phyloP scores from a whole-genome alignment of 2,329 filamentous ascomycete species.

The Pezicula neosporulosa region DNA sequence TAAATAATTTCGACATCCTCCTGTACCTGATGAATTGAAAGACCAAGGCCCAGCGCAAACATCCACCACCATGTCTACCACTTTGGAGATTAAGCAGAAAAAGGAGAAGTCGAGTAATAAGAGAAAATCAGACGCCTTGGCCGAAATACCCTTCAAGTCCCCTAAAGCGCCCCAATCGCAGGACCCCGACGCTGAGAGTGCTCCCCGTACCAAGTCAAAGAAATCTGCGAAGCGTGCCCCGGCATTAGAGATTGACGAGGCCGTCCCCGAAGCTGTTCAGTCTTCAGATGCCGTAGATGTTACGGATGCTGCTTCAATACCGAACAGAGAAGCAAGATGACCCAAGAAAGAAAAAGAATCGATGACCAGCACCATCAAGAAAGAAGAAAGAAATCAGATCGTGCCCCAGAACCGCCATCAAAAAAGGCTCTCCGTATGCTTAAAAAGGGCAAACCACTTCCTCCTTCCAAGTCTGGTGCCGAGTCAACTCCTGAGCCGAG shows the following conservation, averaged over 20 bases:
- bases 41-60: not conserved
- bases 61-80: constrained; percentile 13
- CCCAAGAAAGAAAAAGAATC: constrained; percentile 12
- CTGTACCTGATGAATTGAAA: not conserved
- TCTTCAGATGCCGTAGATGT: not conserved
- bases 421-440: constrained; percentile 88
- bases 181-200: not conserved
- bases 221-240: not conserved
- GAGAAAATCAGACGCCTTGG: constrained; percentile 6
- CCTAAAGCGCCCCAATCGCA: constrained; percentile 1
- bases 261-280: not conserved
- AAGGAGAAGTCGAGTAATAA: constrained; percentile 27
- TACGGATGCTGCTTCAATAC: not conserved
- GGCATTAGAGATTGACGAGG: not conserved
- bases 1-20: not conserved
- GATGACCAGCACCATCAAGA: too few relatives aligned
- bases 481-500: constrained; percentile 34
- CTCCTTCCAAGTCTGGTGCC: constrained; percentile 37
- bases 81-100: constrained; percentile 17
- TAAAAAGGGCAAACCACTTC: constrained; percentile 73
- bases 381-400: constrained; percentile 69
- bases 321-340: constrained; percentile 6
- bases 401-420: constrained; percentile 89
- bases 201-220: not conserved
- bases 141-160: not conserved